Base-by-base conservation (phyloP, 78 protist species). In the Abeoforma whisleri region DNA sequence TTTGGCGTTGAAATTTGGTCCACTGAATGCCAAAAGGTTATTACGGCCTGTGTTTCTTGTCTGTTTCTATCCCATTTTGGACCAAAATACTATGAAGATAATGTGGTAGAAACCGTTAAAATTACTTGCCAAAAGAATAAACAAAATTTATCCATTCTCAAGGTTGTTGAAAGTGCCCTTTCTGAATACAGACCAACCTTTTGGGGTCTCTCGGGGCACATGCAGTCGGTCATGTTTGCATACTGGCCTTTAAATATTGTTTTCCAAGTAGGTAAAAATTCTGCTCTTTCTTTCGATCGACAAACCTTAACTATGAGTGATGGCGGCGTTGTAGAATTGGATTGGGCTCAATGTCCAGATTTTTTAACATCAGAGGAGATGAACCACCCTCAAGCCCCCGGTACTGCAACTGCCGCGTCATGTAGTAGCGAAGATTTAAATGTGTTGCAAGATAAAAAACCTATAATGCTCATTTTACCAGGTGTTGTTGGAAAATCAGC, bases 401-500 rank as follows among this genome's bases (percentile, higher is more conserved):
- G n/a, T n/a, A n/a, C n/a, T n/a, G n/a, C n/a, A n/a, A n/a, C n/a
- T n/a, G n/a, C n/a, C n/a, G n/a, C n/a, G n/a, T n/a, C 57, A n/a
- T 37, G 36, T 74, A 25, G 57, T n/a, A n/a, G n/a, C n/a, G n/a
- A 0, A 74, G 75, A 35, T 68, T n/a, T 68, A 68, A 68, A 68
- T 0, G 28, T 0, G 70, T 28, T 68, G 48, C 23, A 0, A 0
- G 79, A 74, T 25, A 48, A 35, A 22, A 68, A 68, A 68, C 79
- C 79, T 74, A 74, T 74, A 25, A 25, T 74, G 0, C 23, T 74
- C 28, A 74, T 74, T 37, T 25, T 74, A 48, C 79, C 79, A 25
- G 79, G 79, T 74, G 79, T 74, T 74, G 79, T 74, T 37, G 79
- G 79, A 22, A 74, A 74, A 25, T 74, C 79, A n/a, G 79, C 79